Conservation (phyloP, 768 basidiomycete species). For the Amanita rubescens region DNA sequence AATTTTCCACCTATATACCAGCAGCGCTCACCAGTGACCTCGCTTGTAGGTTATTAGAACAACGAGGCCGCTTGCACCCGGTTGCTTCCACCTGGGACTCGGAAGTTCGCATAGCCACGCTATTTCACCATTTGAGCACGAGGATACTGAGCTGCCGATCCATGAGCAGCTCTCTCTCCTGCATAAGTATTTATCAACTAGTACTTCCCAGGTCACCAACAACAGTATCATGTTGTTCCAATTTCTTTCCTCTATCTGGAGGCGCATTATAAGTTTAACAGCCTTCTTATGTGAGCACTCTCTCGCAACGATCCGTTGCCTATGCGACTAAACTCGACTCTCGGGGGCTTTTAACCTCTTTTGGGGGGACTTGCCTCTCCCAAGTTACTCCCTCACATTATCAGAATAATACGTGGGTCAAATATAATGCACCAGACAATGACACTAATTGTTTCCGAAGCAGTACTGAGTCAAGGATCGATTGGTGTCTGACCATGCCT, state of each 20-base stretch:
- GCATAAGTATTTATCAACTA: neutral
- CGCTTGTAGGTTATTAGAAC: no score
- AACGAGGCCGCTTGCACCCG: no score
- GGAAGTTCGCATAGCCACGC: no score
- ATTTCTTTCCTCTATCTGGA: neutral
- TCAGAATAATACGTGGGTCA: neutral
- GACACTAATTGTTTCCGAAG: neutral
- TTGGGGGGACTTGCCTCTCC: neutral
- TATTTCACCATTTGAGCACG: no score
- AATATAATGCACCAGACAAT: neutral
- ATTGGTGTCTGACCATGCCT: neutral
- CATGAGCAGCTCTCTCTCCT: neutral
- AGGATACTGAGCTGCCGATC: no score
- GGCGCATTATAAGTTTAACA: neutral
- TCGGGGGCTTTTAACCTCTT: neutral
- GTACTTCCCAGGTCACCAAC: neutral
- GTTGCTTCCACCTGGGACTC: no score
- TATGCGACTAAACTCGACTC: neutral
- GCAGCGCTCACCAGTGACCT: no score
- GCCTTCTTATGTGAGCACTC: neutral
- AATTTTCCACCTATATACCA: no score
- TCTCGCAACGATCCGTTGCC: neutral
- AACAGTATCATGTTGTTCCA: neutral
- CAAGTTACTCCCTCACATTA: neutral
- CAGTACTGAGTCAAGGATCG: neutral